phyloP scores from a whole-genome alignment of 495 filamentous ascomycete genomes.

The Sordaria brevicollis region DNA sequence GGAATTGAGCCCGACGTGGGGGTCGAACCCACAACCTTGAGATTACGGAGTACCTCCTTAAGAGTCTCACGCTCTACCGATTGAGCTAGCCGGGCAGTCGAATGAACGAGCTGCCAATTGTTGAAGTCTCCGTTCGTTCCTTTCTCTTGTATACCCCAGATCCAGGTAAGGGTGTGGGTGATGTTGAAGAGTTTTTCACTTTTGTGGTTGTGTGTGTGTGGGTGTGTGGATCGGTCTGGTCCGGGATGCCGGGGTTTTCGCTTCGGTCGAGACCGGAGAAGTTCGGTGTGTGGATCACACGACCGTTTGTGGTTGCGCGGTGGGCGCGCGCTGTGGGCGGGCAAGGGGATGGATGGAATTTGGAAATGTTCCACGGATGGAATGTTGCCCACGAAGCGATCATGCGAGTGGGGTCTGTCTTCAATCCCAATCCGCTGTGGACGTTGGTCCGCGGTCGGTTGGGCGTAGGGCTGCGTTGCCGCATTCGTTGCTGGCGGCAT shows the following conservation, averaged over 20 bases:
- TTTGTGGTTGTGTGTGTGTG: background rate
- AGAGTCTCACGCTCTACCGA: conserved; percentile 69
- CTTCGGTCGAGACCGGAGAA: too few relatives aligned
- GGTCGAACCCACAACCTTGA: background rate
- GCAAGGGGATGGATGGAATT: too few relatives aligned
- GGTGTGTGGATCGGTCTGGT: background rate
- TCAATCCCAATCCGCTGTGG: background rate
- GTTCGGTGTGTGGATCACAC: background rate
- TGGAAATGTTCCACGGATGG: background rate
- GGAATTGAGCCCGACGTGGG: background rate
- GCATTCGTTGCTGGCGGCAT: background rate
- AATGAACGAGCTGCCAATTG: background rate
- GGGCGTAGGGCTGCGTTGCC: background rate
- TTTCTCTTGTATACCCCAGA: background rate
- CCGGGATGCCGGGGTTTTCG: too few relatives aligned
- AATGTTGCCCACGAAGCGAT: background rate
- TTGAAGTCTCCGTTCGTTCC: background rate
- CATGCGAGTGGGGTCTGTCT: background rate
- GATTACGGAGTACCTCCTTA: too few relatives aligned
- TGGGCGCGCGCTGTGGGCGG: background rate
- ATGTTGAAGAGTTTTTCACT: background rate
- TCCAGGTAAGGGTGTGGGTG: background rate
- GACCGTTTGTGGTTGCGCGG: too few relatives aligned
- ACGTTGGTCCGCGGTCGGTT: too few relatives aligned
- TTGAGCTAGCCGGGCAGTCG: conserved; percentile 47